Evolutionary conservation across 371 early-diverging fungal species (phyloP).

Genomic region (Cokeromyces recurvatus): DNA sequence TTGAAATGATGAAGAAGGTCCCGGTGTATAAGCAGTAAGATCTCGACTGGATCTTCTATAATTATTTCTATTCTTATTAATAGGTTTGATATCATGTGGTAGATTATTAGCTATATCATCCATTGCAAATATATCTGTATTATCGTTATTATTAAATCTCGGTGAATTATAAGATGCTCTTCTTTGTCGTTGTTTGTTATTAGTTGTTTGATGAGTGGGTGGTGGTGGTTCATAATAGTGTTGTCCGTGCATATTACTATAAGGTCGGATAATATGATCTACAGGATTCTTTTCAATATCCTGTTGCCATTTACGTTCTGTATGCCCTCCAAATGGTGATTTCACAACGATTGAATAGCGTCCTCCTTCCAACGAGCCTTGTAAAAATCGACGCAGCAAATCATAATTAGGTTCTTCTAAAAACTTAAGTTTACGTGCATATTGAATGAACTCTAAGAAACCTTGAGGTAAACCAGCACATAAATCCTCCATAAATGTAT

Average conservation of each 20-base stretch:
- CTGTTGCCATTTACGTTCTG: constrained; percentile 13
- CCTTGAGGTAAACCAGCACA: constrained; percentile 56
- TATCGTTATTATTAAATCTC: neutral
- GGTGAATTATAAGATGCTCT: constrained; percentile 3
- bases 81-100: neutral
- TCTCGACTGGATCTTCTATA: neutral
- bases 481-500: constrained; percentile 45
- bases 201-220: neutral
- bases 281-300: constrained; percentile 14
- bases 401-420: constrained; percentile 93
- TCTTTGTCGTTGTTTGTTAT: constrained; percentile 2
- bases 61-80: neutral
- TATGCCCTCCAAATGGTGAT: constrained; percentile 26
- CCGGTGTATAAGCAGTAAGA: neutral
- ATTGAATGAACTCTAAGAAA: constrained; percentile 59
- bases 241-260: too few species aligned
- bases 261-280: too few species aligned
- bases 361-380: constrained; percentile 31
- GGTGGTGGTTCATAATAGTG: constrained; percentile 9
- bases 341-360: constrained; percentile 9
- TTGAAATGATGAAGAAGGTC: constrained; percentile 8
- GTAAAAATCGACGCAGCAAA: constrained; percentile 36
- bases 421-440: constrained; percentile 79
- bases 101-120: constrained; percentile 5
- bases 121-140: constrained; percentile 14